Evolutionary conservation across 202 grass and related monocot genomes (phyloP), one percentile per base, ranked within the genome.

Genomic region (Bolboschoenoplectus hybrid): DNA sequence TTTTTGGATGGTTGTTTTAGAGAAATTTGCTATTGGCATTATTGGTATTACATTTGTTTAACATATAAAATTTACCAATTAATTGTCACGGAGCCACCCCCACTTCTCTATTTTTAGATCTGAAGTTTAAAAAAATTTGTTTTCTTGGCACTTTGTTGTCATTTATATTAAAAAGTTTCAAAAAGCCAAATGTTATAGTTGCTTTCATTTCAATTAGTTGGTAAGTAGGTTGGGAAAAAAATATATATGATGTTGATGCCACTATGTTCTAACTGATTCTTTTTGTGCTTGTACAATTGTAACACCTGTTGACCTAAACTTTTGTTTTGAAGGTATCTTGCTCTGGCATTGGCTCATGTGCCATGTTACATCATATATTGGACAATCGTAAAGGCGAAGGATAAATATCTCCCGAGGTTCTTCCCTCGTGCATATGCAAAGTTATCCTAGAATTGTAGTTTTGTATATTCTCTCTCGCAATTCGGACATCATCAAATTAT

Each of bases 321-420:
- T 72, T 88, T 43, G 69, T 63, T 67, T 36, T 84, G 49, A 85
- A 95, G 95, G 95, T 95, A 98, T 83, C 65, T 98, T 0, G 82
- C 55, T 57, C 87, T 98, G 93, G 91, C 95, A 57, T 69, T 95
- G 70, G 84, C 74, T 84, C 95, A 98, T 34, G 67, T 98, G 53
- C 95, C 93, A 3, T 93, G 93, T 46, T 98, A 91, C 71, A 77
- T 74, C 81, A 19, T 92, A 34, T 98, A 89, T 81, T 98, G 93
- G 93, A 19, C 76, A 14, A 75, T 91, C 12, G 91, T 92, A 44
- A 89, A 93, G 84, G 93, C 84, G 9, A 98, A 98, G 84, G 81
- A 82, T 56, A 36, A 82, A 12, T 86, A 92, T 74, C 87, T 89
- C 72, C 90, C 88, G 81, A 89, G 81, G 74, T 56, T 93, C 66